Evolutionary conservation across 768 basidiomycete species (phyloP), one percentile per base, ranked within the genome.

Genomic region (Suillus weaverae): DNA sequence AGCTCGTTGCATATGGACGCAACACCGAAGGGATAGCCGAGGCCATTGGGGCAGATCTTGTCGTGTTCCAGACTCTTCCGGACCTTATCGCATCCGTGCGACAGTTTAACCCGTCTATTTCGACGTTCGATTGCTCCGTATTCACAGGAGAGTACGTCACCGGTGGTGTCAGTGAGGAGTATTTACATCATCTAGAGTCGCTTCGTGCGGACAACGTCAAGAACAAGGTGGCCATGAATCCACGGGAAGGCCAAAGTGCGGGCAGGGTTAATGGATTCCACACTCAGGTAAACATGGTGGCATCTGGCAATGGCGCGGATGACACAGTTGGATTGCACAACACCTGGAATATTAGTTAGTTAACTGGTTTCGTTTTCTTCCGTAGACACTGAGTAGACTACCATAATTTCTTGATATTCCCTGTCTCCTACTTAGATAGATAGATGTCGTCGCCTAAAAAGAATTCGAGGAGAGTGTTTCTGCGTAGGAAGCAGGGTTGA

Each of bases 111-210:
- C 85, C 89, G 0, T 74, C 77, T 16, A 91, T 99, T 73, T 74
- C 79, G 59, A 77, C 81, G 6, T 97, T 99, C 72, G 97, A 99
- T 72, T 99, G 97, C 77, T 98, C 97, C 18, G 97, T 99, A 33
- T 99, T 99, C 78, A 94, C 93, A 8, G 97, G 97, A 53, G 88
- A 97, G 74, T 99, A 99, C 74, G 86, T 99, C 57, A 99, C 97
- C 1, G 97, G 97, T 18, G 91, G 91, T 14, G 91, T 99, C 30
- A 88, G 92, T 70, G 90, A 92, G 69, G 82, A 72, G 50, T 99
- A 99, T 79, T 81, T 99, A 55, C 74, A 80, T 41, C 80, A 86
- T 65, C 72, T 99, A 44, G 94, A 97, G 76, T 81, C 79, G 41
- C 72, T 94, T 62, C 85, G 97, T 26, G 89, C 90, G 44, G 96